A percentile compares a stretch with the other conserved stretches of the same genome.
Evolutionary conservation across 1,284 basidiomycete genomes (phyloP).

Genomic region (Rhodotorula sp.): DNA sequence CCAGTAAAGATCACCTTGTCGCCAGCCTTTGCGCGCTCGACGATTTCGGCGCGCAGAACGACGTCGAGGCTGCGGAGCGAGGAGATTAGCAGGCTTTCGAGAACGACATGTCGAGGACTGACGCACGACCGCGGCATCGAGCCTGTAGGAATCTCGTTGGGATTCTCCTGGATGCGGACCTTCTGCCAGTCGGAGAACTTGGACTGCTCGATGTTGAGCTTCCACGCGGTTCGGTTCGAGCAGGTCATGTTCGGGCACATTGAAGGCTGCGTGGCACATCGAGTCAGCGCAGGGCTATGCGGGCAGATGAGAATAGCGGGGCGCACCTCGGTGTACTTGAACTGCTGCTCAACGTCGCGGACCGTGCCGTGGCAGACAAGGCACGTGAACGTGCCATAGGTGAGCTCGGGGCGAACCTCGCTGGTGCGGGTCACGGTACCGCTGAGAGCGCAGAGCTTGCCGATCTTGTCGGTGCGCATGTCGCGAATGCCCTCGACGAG

Average conservation of each 20-base stretch:
- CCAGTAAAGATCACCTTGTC: constrained; percentile 99
- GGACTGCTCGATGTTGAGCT: constrained; percentile 91
- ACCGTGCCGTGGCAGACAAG: constrained; percentile 82
- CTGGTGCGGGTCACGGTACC: constrained; percentile 97
- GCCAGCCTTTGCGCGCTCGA: constrained; percentile 96
- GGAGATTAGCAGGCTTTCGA: neutral
- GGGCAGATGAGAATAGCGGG: neutral
- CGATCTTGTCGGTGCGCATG: constrained; percentile 87
- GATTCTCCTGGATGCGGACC: constrained; percentile 97
- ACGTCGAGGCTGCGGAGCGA: constrained; percentile 70
- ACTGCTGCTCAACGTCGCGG: constrained; percentile 98
- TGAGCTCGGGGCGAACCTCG: constrained; percentile 92
- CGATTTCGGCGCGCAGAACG: constrained; percentile 89
- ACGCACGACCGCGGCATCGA: constrained; percentile 83
- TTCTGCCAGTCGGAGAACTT: constrained; percentile 99
- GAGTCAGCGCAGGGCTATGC: neutral
- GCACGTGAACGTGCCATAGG: constrained; percentile 92
- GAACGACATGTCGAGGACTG: no score
- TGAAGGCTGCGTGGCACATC: constrained; percentile 63
- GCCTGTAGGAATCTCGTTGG: constrained; percentile 97
- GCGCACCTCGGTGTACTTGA: constrained; percentile 94
- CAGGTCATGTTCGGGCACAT: constrained; percentile 93
- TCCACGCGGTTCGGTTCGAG: constrained; percentile 86
- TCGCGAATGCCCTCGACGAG: constrained; percentile 86
- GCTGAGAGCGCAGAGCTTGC: constrained; percentile 86